Conservation (phyloP, 2,329 filamentous ascomycete species). For the Magnaporthiopsis poae region DNA sequence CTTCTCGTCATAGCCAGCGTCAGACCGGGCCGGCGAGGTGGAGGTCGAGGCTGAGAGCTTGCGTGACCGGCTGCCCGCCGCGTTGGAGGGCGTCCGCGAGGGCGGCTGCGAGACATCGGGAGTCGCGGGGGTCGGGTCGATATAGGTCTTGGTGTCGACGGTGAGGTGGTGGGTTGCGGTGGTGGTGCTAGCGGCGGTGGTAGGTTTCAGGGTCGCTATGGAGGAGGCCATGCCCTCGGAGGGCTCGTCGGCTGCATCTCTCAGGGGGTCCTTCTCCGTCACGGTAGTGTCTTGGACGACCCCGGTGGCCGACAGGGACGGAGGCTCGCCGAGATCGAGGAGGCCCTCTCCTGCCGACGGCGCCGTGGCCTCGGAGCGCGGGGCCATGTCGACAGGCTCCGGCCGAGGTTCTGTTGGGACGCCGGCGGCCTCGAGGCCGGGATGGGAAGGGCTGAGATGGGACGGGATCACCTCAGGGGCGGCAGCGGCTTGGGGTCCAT, state of each 20-base stretch:
- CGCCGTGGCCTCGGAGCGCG: background rate
- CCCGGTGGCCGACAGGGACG: slow-evolving; percentile 3
- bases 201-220: slow-evolving; percentile 39
- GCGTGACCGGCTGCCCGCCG: slow-evolving; percentile 37
- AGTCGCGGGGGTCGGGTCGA: slow-evolving; percentile 50
- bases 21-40: slow-evolving; percentile 44
- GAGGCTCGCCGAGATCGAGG: slow-evolving; percentile 5
- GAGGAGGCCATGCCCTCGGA: slow-evolving; percentile 23
- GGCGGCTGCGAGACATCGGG: slow-evolving; percentile 45
- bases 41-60: slow-evolving; percentile 21
- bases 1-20: slow-evolving; percentile 48
- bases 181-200: slow-evolving; percentile 28
- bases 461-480: slow-evolving; percentile 5
- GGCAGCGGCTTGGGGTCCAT: slow-evolving; percentile 3
- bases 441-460: background rate
- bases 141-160: slow-evolving; percentile 37
- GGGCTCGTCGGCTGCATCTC: slow-evolving; percentile 4
- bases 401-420: background rate
- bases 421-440: background rate
- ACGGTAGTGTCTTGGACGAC: slow-evolving; percentile 6
- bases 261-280: background rate
- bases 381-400: background rate
- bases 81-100: slow-evolving; percentile 48
- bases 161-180: slow-evolving; percentile 31
- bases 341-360: background rate